These are phyloP conservation scores for Gloeopeniophorella convolvens DNA, from an alignment of 768 basidiomycete species.

Conservation along the genomic window DNA sequence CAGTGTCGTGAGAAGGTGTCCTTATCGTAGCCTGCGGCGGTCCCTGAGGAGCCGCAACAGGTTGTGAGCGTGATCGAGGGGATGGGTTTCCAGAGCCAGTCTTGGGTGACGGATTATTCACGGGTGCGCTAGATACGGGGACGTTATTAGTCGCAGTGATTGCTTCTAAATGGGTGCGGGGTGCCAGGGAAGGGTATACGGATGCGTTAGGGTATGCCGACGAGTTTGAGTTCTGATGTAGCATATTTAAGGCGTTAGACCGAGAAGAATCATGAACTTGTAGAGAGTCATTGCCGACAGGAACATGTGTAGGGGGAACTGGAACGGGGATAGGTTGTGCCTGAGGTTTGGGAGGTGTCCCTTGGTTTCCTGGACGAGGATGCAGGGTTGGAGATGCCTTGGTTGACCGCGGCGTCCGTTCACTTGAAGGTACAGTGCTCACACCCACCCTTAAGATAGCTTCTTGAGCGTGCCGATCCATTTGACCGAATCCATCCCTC, in stretches of 20 bases:
- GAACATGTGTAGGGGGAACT: not conserved
- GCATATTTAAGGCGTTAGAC: conserved; percentile 2
- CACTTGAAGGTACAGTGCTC: conserved; percentile 11
- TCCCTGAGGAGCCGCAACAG: conserved; percentile 6
- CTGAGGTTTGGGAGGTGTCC: conserved; percentile 16
- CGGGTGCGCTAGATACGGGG: conserved; percentile 10
- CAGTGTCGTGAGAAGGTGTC: conserved; percentile 20
- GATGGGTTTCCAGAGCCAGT: conserved; percentile 15
- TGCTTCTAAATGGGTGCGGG: conserved; percentile 18
- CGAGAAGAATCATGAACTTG: conserved; percentile 18
- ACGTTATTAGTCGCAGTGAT: conserved; percentile 3
- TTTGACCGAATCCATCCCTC: conserved; percentile 5
- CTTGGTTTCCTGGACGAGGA: conserved; percentile 14
- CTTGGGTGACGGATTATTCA: conserved; percentile 19
- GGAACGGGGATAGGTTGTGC: not conserved
- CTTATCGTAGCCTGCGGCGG: conserved; percentile 12
- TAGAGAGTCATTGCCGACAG: not conserved
- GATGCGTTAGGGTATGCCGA: conserved; percentile 17
- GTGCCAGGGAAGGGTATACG: conserved; percentile 17
- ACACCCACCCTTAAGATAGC: not conserved
- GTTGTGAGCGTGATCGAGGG: conserved; percentile 18
- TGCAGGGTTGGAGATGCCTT: conserved; percentile 19
- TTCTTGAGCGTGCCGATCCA: conserved; percentile 12
- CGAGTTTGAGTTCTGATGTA: conserved; percentile 9
- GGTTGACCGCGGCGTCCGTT: conserved; percentile 17